Conservation (phyloP, 2,329 filamentous ascomycete species). For the Canariomyces notabilis region DNA sequence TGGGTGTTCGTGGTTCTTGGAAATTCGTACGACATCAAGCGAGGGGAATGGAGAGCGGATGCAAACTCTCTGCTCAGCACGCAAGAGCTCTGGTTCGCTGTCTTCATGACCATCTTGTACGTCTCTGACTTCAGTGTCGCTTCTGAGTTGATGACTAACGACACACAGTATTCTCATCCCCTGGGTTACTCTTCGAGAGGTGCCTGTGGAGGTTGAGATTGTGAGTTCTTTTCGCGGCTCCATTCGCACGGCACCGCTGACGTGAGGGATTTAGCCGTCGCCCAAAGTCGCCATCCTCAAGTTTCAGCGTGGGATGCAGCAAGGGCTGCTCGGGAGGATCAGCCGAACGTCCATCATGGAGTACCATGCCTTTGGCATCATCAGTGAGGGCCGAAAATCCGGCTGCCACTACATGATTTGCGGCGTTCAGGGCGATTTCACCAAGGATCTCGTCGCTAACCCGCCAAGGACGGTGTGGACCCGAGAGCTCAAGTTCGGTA, state of each 20-base stretch:
- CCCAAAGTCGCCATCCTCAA: constrained; percentile 37
- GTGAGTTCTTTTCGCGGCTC: constrained; percentile 23
- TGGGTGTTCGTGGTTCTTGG: constrained; percentile 37
- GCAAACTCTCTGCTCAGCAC: constrained; percentile 32
- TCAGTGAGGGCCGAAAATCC: constrained; percentile 36
- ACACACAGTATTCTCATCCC: constrained; percentile 34
- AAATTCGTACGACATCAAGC: constrained; percentile 34
- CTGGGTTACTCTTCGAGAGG: constrained; percentile 36
- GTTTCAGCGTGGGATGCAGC: constrained; percentile 38
- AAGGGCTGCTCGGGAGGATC: constrained; percentile 38
- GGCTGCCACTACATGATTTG: constrained; percentile 38
- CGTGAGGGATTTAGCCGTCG: constrained; percentile 30
- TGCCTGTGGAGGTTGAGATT: constrained; percentile 37
- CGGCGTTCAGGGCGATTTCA: constrained; percentile 40
- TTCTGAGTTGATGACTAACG: constrained; percentile 17
- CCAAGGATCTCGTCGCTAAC: constrained; percentile 34
- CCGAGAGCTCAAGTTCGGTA: constrained; percentile 38
- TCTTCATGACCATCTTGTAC: constrained; percentile 38
- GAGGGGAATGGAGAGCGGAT: constrained; percentile 31
- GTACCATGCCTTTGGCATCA: constrained; percentile 40
- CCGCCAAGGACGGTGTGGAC: constrained; percentile 38
- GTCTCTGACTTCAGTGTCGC: constrained; percentile 6
- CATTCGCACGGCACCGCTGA: constrained; percentile 16
- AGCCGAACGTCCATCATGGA: constrained; percentile 40
- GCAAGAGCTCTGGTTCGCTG: constrained; percentile 39